Conservation (phyloP, 257 asterid species). For the Nicotiana benthamiana region DNA sequence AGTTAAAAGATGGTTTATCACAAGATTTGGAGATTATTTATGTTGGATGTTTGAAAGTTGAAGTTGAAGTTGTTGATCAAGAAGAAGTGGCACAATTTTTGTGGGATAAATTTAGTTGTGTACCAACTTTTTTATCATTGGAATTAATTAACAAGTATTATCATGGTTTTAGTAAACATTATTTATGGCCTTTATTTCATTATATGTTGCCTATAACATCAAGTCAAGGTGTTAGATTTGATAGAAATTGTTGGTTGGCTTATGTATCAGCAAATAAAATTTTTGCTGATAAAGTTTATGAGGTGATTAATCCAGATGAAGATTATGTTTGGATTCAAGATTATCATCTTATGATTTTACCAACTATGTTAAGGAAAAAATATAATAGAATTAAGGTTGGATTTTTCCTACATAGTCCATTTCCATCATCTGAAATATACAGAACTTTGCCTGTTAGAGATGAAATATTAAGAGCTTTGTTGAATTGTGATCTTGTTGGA, state of each 20-base stretch:
- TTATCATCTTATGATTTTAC: slow-evolving; percentile 77
- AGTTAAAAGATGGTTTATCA: slow-evolving; percentile 62
- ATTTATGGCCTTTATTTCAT: slow-evolving; percentile 79
- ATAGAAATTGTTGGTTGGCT: slow-evolving; percentile 58
- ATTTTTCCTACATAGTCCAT: slow-evolving; percentile 69
- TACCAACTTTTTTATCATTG: slow-evolving; percentile 60
- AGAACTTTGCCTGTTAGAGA: slow-evolving; percentile 82
- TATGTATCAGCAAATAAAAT: slow-evolving; percentile 74
- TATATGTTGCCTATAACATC: slow-evolving; percentile 72
- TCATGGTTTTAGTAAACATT: slow-evolving; percentile 81
- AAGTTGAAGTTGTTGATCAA: slow-evolving; percentile 53
- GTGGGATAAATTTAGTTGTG: slow-evolving; percentile 60
- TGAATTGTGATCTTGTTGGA: slow-evolving; percentile 81
- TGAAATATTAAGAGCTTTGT: slow-evolving; percentile 65
- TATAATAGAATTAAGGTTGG: slow-evolving; percentile 58
- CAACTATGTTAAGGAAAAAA: slow-evolving; percentile 74
- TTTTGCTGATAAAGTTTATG: slow-evolving; percentile 80
- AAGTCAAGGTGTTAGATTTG: slow-evolving; percentile 63
- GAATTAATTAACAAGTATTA: slow-evolving; percentile 52
- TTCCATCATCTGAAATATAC: slow-evolving; percentile 78
- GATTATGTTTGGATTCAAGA: slow-evolving; percentile 89
- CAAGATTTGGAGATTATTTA: slow-evolving; percentile 51
- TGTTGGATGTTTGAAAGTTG: slow-evolving; percentile 59
- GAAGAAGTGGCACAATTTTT: slow-evolving; percentile 66
- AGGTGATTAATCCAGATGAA: slow-evolving; percentile 65